phyloP scores from a whole-genome alignment of 768 basidiomycete species.

The Leucosporidium scottii region DNA sequence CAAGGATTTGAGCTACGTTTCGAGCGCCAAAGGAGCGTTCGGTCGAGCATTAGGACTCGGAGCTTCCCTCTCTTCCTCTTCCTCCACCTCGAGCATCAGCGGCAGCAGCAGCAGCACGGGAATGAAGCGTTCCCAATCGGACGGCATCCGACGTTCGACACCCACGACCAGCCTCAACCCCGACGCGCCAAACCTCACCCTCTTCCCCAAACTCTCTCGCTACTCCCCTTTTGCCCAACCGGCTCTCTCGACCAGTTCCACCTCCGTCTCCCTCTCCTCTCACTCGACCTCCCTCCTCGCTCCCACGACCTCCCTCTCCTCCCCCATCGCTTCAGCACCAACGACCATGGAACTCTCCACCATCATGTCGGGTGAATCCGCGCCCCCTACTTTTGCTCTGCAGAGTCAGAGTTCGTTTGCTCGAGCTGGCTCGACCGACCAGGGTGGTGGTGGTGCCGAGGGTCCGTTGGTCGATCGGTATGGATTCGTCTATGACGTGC shows the following conservation, averaged over 20 bases:
- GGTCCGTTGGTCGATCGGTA: constrained; percentile 60
- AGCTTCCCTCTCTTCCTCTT: background rate
- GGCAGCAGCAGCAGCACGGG: background rate
- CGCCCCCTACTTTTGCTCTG: constrained; percentile 30
- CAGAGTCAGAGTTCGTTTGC: constrained; percentile 38
- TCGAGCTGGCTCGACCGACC: background rate
- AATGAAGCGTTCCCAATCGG: constrained; percentile 11
- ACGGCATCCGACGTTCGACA: background rate
- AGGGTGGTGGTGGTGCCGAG: constrained; percentile 13
- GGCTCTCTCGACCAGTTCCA: constrained; percentile 1
- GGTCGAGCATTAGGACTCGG: constrained; percentile 31
- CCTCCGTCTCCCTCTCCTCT: constrained; percentile 19
- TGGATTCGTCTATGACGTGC: constrained; percentile 83
- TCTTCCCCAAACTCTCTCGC: constrained; percentile 11
- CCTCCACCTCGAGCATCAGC: background rate
- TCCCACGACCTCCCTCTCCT: background rate
- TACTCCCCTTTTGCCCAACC: constrained; percentile 27
- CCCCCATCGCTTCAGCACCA: background rate
- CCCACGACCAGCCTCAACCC: background rate
- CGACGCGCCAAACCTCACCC: background rate
- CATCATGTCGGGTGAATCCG: constrained; percentile 17
- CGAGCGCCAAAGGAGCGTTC: constrained; percentile 21
- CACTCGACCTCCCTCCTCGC: background rate
- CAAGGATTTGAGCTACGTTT: constrained; percentile 8
- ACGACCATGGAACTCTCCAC: constrained; percentile 25